Conservation (phyloP, 2,329 filamentous ascomycete species). For the Talaromyces sp. region DNA sequence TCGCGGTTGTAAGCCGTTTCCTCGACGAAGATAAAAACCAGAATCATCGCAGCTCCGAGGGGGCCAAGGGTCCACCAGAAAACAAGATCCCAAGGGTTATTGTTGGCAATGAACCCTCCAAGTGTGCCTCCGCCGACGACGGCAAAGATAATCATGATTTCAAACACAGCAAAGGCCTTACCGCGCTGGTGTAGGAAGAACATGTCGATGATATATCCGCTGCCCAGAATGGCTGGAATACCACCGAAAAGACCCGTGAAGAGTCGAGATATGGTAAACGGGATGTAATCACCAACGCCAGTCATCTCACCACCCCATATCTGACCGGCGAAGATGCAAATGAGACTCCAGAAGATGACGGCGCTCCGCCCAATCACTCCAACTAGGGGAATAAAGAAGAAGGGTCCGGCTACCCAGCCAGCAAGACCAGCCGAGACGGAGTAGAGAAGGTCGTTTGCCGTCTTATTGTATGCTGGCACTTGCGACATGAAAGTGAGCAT, state of each 20-base stretch:
- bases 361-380: conserved; percentile 21
- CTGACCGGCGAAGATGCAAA: conserved; percentile 20
- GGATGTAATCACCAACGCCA: conserved; percentile 21
- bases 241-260: conserved; percentile 20
- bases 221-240: conserved; percentile 19
- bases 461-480: conserved; percentile 21
- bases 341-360: conserved; percentile 24
- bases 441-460: conserved; percentile 11
- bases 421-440: conserved; percentile 21
- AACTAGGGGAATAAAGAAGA: conserved; percentile 23
- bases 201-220: conserved; percentile 22
- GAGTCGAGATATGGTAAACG: conserved; percentile 23
- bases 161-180: conserved; percentile 23
- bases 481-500: conserved; percentile 19
- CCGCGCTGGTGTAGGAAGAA: conserved; percentile 27
- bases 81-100: conserved; percentile 16
- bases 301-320: conserved; percentile 29
- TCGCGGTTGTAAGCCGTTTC: conserved; percentile 19
- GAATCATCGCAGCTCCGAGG: conserved; percentile 13
- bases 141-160: conserved; percentile 17
- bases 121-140: conserved; percentile 19
- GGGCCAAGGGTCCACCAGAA: conserved; percentile 23
- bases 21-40: conserved; percentile 21
- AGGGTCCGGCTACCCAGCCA: conserved; percentile 23
- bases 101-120: conserved; percentile 21